Conservation (phyloP, 768 basidiomycete genomes). For the Russula vinacea region DNA sequence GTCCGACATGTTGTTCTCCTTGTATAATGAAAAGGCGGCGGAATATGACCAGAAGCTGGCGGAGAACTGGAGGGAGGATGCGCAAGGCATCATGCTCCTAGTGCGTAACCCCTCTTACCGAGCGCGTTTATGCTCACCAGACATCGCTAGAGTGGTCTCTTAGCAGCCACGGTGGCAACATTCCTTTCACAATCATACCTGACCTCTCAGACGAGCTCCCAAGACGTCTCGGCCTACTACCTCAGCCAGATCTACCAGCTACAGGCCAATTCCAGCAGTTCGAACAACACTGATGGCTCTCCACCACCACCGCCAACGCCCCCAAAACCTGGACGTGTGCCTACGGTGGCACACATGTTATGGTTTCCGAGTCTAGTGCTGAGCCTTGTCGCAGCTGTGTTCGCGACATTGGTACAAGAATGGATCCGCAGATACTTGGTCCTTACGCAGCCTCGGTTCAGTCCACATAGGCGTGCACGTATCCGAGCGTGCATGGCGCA, state of each 20-base stretch:
- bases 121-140: not conserved
- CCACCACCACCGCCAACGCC: not conserved
- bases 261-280: not conserved
- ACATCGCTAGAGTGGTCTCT: constrained; percentile 5
- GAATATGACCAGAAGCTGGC: constrained; percentile 13
- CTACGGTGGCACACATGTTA: not conserved
- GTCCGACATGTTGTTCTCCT: constrained; percentile 8
- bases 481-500: constrained; percentile 11
- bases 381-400: not conserved
- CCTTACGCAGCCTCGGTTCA: not conserved
- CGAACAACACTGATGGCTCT: not conserved
- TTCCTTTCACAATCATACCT: constrained; percentile 12
- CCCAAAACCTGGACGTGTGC: not conserved
- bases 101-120: not conserved
- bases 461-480: constrained; percentile 1
- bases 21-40: constrained; percentile 14
- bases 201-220: constrained; percentile 4
- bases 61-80: constrained; percentile 14
- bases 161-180: constrained; percentile 7
- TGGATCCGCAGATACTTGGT: constrained; percentile 10
- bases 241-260: constrained; percentile 9
- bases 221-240: constrained; percentile 13
- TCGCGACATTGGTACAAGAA: constrained; percentile 13
- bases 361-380: constrained; percentile 15
- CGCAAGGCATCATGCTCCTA: constrained; percentile 8